A percentile compares a stretch with the other conserved stretches of the same genome.
phyloP scores from a whole-genome alignment of 805 yeast genomes.

The Metschnikowia hibisci region DNA sequence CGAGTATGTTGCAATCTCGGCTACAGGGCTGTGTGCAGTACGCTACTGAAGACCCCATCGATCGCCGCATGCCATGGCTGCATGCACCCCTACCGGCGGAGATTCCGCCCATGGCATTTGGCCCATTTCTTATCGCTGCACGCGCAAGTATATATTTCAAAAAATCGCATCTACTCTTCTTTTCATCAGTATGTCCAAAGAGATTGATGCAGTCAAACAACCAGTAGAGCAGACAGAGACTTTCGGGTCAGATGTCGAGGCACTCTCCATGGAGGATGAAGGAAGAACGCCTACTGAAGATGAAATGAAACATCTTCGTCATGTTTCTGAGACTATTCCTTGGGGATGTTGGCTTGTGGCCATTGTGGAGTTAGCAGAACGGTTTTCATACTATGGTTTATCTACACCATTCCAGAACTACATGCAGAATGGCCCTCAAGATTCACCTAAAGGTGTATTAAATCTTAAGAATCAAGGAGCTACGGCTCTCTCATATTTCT shows the following conservation, averaged over 20 bases:
- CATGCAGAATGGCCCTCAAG: slow-evolving; percentile 54
- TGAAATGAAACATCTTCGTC: slow-evolving; percentile 49
- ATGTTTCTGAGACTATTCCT: slow-evolving; percentile 51
- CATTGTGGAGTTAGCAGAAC: slow-evolving; percentile 73
- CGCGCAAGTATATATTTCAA: background rate
- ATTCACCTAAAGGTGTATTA: slow-evolving; percentile 49
- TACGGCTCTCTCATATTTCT: slow-evolving; percentile 66
- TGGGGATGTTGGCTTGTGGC: slow-evolving; percentile 59
- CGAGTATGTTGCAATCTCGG: slow-evolving; percentile 2
- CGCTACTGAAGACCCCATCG: background rate
- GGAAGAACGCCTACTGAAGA: slow-evolving; percentile 50
- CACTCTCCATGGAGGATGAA: slow-evolving; percentile 21
- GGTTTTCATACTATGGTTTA: slow-evolving; percentile 78
- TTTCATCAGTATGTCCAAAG: slow-evolving; percentile 8
- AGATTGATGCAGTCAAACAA: slow-evolving; percentile 2
- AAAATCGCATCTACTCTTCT: background rate
- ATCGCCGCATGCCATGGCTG: background rate
- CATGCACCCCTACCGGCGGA: background rate
- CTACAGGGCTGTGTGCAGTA: background rate
- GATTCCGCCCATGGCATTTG: slow-evolving; percentile 1
- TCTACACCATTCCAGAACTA: slow-evolving; percentile 75
- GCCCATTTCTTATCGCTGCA: slow-evolving; percentile 2
- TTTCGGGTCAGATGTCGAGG: slow-evolving; percentile 9
- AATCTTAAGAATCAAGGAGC: slow-evolving; percentile 60
- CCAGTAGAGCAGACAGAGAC: slow-evolving; percentile 7